phyloP scores from a whole-genome alignment of 225 moss, liverwort and hornwort genomes.

The Bryum argenteum region DNA sequence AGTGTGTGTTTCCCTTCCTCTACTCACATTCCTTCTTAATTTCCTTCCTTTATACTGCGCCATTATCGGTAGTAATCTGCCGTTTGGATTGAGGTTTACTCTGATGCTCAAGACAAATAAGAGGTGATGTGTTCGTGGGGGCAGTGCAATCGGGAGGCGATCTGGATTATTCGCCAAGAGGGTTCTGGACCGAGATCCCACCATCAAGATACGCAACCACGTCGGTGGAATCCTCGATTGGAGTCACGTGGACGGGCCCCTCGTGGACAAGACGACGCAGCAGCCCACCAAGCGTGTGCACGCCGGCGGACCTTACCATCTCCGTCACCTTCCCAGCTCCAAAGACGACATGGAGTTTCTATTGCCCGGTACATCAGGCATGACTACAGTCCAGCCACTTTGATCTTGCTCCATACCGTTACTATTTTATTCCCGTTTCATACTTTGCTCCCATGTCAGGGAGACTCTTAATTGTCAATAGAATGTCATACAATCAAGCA shows the following conservation, averaged over 20 bases:
- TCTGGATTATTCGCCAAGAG: slow-evolving; percentile 67
- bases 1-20: too few species aligned
- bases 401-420: too few species aligned
- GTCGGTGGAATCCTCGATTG: slow-evolving; percentile 84
- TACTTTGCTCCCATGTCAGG: too few species aligned
- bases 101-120: too few species aligned
- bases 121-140: too few species aligned
- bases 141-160: slow-evolving; percentile 85
- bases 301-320: slow-evolving; percentile 50
- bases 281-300: slow-evolving; percentile 45
- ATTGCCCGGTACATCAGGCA: slow-evolving; percentile 18
- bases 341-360: slow-evolving; percentile 32
- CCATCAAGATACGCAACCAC: slow-evolving; percentile 62
- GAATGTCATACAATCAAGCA: too few species aligned
- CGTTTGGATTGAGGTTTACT: too few species aligned
- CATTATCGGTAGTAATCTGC: too few species aligned
- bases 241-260: slow-evolving; percentile 72
- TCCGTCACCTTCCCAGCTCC: slow-evolving; percentile 46
- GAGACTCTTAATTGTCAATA: too few species aligned
- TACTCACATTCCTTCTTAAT: too few species aligned
- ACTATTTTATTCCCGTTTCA: too few species aligned
- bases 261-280: slow-evolving; percentile 56
- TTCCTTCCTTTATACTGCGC: too few species aligned
- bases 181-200: slow-evolving; percentile 43
- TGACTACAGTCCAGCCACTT: not conserved